Evolutionary conservation across 345 rosid species (phyloP).

Genomic region (Eucalyptus sideroxylon): DNA sequence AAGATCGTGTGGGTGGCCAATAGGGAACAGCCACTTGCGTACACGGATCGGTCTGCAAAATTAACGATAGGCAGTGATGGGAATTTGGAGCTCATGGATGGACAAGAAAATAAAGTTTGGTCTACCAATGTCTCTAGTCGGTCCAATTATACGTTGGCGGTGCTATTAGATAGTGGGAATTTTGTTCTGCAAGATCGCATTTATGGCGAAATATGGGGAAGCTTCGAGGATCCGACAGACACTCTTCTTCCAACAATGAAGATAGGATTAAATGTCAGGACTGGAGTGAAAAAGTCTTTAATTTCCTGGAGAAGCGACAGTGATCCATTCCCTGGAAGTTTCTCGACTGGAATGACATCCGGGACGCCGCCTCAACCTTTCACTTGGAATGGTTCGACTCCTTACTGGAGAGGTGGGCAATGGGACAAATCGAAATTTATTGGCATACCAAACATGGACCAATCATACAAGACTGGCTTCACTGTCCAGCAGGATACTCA

Average conservation of each 20-base stretch:
- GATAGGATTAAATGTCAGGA: conserved; percentile 3
- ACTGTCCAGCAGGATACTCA: background rate
- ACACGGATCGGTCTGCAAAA: no score
- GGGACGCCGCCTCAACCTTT: conserved; percentile 11
- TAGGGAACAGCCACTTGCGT: no score
- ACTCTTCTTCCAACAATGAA: conserved; percentile 24
- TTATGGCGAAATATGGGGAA: background rate
- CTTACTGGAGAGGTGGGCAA: background rate
- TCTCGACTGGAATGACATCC: background rate
- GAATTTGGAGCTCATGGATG: no score
- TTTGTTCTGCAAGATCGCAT: no score
- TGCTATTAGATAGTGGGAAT: no score
- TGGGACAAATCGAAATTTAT: background rate
- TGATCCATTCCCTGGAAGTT: conserved; percentile 20
- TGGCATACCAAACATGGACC: background rate
- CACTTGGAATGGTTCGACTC: background rate
- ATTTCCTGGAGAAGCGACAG: conserved; percentile 11
- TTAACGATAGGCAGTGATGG: no score
- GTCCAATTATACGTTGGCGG: no score
- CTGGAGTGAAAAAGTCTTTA: background rate
- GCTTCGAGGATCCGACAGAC: conserved; percentile 21
- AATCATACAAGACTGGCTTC: background rate
- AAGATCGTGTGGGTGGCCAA: no score
- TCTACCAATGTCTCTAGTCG: no score
- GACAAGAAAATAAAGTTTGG: no score